A percentile compares a stretch with the other conserved stretches of the same genome.
Evolutionary conservation across 2,329 filamentous ascomycete species (phyloP).

Genomic region (Acephala macrosclerotiorum): DNA sequence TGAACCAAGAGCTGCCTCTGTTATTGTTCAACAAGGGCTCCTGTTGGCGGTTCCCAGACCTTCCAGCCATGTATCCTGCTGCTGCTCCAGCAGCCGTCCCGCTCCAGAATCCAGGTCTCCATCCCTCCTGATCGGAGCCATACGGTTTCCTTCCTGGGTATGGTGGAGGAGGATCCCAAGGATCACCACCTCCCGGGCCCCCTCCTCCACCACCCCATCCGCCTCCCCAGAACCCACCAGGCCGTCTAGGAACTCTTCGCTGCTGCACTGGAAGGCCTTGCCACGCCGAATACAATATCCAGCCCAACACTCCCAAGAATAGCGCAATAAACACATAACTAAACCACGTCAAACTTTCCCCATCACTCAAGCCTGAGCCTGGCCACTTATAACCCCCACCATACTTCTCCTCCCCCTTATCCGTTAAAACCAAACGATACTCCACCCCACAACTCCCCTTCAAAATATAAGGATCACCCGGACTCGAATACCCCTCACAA

Average conservation of each 20-base stretch:
- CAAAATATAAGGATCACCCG: constrained; percentile 85
- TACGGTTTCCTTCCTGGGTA: constrained; percentile 41
- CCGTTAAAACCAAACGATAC: constrained; percentile 82
- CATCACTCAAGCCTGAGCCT: constrained; percentile 28
- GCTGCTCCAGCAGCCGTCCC: constrained; percentile 69
- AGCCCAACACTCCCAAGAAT: constrained; percentile 65
- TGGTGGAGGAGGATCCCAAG: constrained; percentile 43
- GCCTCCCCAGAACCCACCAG: constrained; percentile 39
- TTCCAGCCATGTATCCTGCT: constrained; percentile 70
- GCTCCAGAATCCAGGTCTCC: constrained; percentile 79
- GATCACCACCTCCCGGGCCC: constrained; percentile 40
- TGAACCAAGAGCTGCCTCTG: constrained; percentile 33
- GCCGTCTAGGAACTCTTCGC: constrained; percentile 42
- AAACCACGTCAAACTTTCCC: constrained; percentile 43
- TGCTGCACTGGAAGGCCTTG: constrained; percentile 17
- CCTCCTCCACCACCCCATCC: constrained; percentile 51
- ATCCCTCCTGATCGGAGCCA: constrained; percentile 50
- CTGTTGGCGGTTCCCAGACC: constrained; percentile 50
- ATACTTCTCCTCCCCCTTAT: constrained; percentile 75
- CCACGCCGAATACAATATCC: constrained; percentile 68
- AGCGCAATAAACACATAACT: constrained; percentile 64
- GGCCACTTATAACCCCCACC: constrained; percentile 45
- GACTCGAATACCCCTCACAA: constrained; percentile 84
- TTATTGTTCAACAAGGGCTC: constrained; percentile 24
- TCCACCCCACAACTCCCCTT: constrained; percentile 94